A percentile compares a stretch with the other conserved stretches of the same genome.
These are phyloP conservation scores for Cercospora brassicicola DNA, from an alignment of 2,329 filamentous ascomycete species.

Conservation along the genomic window DNA sequence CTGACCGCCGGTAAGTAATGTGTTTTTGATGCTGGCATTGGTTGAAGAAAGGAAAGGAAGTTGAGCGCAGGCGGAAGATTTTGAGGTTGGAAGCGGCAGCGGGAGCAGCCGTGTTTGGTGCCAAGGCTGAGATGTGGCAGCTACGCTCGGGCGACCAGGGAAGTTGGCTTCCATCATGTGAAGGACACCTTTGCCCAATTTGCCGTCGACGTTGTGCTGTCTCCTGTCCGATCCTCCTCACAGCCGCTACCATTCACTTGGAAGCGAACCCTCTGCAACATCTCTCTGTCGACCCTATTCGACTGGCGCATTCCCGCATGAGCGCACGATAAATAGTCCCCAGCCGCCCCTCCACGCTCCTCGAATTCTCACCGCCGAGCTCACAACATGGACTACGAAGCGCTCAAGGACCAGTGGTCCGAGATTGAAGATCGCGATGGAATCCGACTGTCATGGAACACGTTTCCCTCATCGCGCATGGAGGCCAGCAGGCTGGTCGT, in stretches of 20 bases:
- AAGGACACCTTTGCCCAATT: constrained; percentile 10
- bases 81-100: background rate
- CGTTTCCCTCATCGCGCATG: constrained; percentile 97
- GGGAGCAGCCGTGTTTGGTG: constrained; percentile 1
- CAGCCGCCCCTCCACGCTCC: constrained; percentile 13
- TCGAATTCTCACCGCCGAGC: constrained; percentile 12
- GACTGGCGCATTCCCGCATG: constrained; percentile 13
- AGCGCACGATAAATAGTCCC: constrained; percentile 15
- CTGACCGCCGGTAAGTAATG: constrained; percentile 64
- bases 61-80: constrained; percentile 20
- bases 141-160: constrained; percentile 8
- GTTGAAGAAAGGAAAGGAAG: constrained; percentile 43
- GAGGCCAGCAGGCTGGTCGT: constrained; percentile 57
- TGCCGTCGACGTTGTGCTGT: background rate
- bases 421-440: constrained; percentile 97
- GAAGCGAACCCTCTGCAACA: background rate
- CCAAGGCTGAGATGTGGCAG: constrained; percentile 16
- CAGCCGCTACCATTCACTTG: background rate
- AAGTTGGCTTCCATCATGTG: constrained; percentile 11
- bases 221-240: background rate
- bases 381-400: constrained; percentile 80
- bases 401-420: constrained; percentile 91
- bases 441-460: constrained; percentile 95
- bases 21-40: constrained; percentile 56
- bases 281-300: constrained; percentile 1